Percentiles rank a stretch among this genome's conserved stretches.
Conservation (phyloP, 139 green algal species). For the Desmodesmus armatus region DNA sequence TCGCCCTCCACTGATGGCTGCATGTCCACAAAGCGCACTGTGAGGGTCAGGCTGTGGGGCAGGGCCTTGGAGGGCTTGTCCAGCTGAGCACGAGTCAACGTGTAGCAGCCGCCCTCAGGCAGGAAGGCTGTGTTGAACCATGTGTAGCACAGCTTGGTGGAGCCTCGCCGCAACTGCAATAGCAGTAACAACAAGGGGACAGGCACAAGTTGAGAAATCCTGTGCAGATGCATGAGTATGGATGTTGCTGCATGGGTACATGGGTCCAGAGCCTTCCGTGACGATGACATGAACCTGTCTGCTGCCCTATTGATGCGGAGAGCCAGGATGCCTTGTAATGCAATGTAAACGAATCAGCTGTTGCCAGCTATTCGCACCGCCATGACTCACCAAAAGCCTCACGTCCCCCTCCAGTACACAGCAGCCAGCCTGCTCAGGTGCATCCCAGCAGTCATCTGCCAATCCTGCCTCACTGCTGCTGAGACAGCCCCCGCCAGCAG, state of each 20-base stretch:
- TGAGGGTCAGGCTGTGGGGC: constrained; percentile 10
- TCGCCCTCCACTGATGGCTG: constrained; percentile 7
- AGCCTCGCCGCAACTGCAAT: constrained; percentile 5
- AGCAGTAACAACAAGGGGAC: background rate
- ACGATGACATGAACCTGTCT: no score
- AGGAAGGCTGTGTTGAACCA: constrained; percentile 58
- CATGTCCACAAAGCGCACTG: constrained; percentile 42
- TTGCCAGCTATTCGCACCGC: no score
- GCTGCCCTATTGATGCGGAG: no score
- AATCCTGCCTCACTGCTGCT: background rate
- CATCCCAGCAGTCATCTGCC: no score
- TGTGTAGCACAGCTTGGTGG: constrained; percentile 40
- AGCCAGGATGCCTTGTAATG: no score
- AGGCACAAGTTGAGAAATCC: no score
- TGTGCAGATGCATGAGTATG: no score
- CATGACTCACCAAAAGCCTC: background rate
- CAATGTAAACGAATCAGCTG: no score
- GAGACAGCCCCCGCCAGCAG: background rate
- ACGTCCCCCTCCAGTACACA: constrained; percentile 39
- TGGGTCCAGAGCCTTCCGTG: no score
- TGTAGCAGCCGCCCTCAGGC: background rate
- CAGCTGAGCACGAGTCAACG: constrained; percentile 14
- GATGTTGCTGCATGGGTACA: no score
- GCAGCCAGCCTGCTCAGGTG: constrained; percentile 14
- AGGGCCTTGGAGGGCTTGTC: constrained; percentile 33